Base-by-base conservation (phyloP, 106 monocot species). In the Allium cepa region DNA sequence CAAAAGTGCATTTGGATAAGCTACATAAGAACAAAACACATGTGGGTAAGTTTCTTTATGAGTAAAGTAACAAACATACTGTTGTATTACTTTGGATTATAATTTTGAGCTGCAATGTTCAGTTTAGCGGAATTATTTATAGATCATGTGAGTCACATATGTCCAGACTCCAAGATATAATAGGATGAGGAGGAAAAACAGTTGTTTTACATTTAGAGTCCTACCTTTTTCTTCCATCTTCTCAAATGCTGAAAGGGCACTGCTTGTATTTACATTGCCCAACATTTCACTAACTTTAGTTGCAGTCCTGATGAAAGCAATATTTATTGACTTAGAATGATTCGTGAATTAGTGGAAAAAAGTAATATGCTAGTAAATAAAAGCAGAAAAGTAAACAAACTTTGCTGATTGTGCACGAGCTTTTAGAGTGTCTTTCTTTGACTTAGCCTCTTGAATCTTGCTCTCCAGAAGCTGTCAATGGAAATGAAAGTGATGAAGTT, bases 191-290 rank as follows among this genome's bases (percentile, higher is more conserved):
- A 36, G 36, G 5, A 36, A 36, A 36, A 36, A 1, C 3, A 36
- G 5, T 36, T 36, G 36, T 36, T 36, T 36, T 36, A 36, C 36
- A 36, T 36, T 36, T 36, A 76, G 71, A 47, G 55, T 14, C 66
- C 0, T 56, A 88, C 87, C 90, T 66, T 96, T 92, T 79, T 97
- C 97, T 75, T 97, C 97, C 97, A 97, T 97, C 80, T 97, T 97
- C 67, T 97, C 97, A 78, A 92, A 97, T 59, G 97, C 97, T 60
- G 92, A 80, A 87, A 97, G 92, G 51, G 97, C 97, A 67, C 97
- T 81, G 59, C 97, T 92, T 63, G 92, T 97, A 72, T 92, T 97
- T 53, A 97, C 97, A 84, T 92, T 97, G 47, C 97, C 97, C 82
- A 97, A 52, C 97, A 97, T 92, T 78, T 97, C 97, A 57, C 74